Conservation (phyloP, 345 rosid species). For the Xanthoceras sorbifolium region DNA sequence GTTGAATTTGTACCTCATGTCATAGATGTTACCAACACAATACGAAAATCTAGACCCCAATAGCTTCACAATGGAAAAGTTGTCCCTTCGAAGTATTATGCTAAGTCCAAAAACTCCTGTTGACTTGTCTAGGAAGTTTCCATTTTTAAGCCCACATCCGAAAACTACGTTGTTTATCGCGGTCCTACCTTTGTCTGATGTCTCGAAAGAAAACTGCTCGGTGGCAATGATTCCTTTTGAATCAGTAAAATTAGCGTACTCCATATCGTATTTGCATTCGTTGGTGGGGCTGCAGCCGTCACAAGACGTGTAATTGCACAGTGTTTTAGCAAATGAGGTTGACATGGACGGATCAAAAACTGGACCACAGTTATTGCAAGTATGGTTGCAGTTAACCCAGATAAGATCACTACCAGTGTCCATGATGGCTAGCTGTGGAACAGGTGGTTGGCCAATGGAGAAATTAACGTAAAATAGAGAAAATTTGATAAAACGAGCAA, state of each 20-base stretch:
- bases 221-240: slow-evolving; percentile 29
- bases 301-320: slow-evolving; percentile 24
- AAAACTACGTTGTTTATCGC: slow-evolving; percentile 15
- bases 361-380: slow-evolving; percentile 22
- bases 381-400: slow-evolving; percentile 43
- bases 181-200: slow-evolving; percentile 25
- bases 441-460: too few species aligned
- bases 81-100: neutral
- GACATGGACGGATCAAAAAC: slow-evolving; percentile 29
- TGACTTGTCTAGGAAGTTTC: neutral
- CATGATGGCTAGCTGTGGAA: slow-evolving; percentile 37
- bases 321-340: slow-evolving; percentile 31
- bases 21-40: slow-evolving; percentile 35
- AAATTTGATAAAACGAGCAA: slow-evolving; percentile 30
- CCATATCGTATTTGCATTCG: slow-evolving; percentile 24
- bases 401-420: slow-evolving; percentile 46
- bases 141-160: slow-evolving; percentile 33
- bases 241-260: slow-evolving; percentile 15
- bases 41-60: slow-evolving; percentile 38
- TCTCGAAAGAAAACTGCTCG: slow-evolving; percentile 34
- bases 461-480: slow-evolving; percentile 32
- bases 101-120: slow-evolving; percentile 45
- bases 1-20: slow-evolving; percentile 30
- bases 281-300: slow-evolving; percentile 10
- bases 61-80: slow-evolving; percentile 16